phyloP scores from a whole-genome alignment of 306 rosid species.

The Vigna hirtella region DNA sequence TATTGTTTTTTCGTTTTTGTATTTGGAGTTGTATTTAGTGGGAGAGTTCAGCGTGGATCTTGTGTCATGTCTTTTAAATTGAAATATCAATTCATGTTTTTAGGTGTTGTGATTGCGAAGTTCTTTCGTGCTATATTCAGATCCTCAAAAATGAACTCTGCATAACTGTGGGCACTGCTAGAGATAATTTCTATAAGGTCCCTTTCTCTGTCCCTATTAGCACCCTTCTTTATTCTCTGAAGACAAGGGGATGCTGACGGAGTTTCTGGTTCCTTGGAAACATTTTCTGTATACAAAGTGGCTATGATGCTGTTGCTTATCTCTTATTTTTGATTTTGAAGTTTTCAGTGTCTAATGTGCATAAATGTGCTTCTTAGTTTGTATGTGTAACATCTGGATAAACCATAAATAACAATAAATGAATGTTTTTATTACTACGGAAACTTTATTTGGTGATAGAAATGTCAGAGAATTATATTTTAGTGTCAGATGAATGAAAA shows the following conservation, averaged over 20 bases:
- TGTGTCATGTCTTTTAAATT: neutral
- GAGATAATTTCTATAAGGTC: neutral
- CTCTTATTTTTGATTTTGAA: slow-evolving; percentile 9
- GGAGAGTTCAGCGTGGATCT: slow-evolving; percentile 21
- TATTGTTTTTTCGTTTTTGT: no score
- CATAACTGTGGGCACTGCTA: slow-evolving; percentile 13
- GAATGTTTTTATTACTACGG: no score
- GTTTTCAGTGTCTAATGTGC: neutral
- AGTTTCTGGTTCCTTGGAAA: neutral
- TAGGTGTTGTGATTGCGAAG: neutral
- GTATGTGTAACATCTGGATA: no score
- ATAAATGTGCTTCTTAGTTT: neutral
- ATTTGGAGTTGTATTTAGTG: neutral
- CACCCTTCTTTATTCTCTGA: neutral
- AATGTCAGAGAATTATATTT: no score
- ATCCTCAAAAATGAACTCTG: slow-evolving; percentile 16
- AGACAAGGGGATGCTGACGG: neutral
- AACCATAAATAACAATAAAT: no score
- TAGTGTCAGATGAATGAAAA: no score
- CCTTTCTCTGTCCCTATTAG: neutral
- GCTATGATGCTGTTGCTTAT: neutral
- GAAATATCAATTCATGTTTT: neutral
- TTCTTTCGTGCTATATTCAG: neutral
- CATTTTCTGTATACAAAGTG: neutral
- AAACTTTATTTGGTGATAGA: no score